Conservation (phyloP, 352 stramenopile genomes). For the Phytophthora macrochlamydospora region DNA sequence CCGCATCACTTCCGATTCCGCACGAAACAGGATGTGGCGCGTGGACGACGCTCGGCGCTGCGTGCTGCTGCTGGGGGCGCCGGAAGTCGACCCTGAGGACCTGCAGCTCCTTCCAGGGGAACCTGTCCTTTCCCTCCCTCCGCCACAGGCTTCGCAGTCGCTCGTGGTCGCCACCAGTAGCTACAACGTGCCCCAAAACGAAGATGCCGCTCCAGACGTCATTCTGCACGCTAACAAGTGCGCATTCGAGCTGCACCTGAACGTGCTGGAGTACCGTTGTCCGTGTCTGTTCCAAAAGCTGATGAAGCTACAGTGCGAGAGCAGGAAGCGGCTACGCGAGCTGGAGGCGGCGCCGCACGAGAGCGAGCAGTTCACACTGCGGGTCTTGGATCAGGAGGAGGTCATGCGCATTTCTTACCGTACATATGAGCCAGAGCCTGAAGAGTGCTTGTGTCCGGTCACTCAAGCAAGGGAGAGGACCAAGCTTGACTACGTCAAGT, state of each 20-base stretch:
- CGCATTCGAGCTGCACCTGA: conserved; percentile 49
- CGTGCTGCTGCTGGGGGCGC: conserved; percentile 19
- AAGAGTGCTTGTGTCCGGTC: not conserved
- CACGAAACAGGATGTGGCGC: conserved; percentile 19
- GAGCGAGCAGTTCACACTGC: not conserved
- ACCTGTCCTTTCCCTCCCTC: not conserved
- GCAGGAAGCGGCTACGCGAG: not conserved
- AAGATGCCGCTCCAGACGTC: conserved; percentile 38
- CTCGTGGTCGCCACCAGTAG: not conserved
- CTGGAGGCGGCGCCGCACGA: not conserved
- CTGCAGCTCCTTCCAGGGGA: not conserved
- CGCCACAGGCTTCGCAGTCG: not conserved
- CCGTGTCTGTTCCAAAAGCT: conserved; percentile 47
- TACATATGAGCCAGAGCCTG: not conserved
- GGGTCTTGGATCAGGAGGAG: conserved; percentile 18
- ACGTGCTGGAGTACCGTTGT: conserved; percentile 40
- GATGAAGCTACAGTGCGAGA: conserved; percentile 18
- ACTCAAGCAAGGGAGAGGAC: not conserved
- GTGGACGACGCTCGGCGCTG: conserved; percentile 15
- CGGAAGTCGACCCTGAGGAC: not conserved
- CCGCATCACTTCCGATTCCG: not conserved
- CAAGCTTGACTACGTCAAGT: not conserved
- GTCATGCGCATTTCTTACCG: conserved; percentile 5
- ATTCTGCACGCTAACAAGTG: conserved; percentile 58
- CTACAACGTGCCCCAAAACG: conserved; percentile 3